Evolutionary conservation across 2,329 filamentous ascomycete species (phyloP).

Genomic region (Botrytis elliptica): DNA sequence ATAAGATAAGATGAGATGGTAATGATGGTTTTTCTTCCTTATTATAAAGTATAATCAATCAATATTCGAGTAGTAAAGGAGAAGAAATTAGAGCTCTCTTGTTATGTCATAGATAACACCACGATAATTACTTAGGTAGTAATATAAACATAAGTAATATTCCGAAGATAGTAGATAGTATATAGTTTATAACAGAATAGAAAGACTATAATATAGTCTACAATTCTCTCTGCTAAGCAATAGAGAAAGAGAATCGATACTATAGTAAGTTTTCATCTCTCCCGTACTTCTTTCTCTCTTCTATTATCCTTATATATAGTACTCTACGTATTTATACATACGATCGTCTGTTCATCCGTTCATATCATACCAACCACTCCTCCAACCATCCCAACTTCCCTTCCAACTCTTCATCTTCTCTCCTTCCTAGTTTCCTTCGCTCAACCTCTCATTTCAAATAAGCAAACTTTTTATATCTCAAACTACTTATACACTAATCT

Average conservation of each 20-base stretch:
- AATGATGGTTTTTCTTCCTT: background rate
- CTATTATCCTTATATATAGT: background rate
- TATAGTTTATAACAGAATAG: too few relatives aligned
- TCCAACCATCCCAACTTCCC: background rate
- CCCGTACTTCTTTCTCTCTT: background rate
- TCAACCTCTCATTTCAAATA: fast-evolving
- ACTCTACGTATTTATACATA: background rate
- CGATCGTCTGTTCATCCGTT: background rate
- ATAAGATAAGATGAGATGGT: background rate
- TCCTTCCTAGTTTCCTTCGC: fast-evolving
- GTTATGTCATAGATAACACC: background rate
- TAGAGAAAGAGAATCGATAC: background rate
- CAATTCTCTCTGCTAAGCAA: background rate
- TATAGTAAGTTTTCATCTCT: too few relatives aligned
- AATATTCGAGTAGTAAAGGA: background rate
- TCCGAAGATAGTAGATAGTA: background rate
- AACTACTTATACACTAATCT: background rate
- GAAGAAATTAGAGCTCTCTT: background rate
- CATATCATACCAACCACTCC: background rate
- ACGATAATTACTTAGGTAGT: background rate
- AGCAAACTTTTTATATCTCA: background rate
- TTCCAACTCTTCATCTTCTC: background rate
- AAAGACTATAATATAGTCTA: too few relatives aligned
- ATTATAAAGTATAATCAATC: background rate
- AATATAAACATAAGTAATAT: background rate